A percentile compares a stretch with the other conserved stretches of the same genome.
These are phyloP conservation scores for Auricularia cornea DNA, from an alignment of 768 basidiomycete species.

Conservation along the genomic window DNA sequence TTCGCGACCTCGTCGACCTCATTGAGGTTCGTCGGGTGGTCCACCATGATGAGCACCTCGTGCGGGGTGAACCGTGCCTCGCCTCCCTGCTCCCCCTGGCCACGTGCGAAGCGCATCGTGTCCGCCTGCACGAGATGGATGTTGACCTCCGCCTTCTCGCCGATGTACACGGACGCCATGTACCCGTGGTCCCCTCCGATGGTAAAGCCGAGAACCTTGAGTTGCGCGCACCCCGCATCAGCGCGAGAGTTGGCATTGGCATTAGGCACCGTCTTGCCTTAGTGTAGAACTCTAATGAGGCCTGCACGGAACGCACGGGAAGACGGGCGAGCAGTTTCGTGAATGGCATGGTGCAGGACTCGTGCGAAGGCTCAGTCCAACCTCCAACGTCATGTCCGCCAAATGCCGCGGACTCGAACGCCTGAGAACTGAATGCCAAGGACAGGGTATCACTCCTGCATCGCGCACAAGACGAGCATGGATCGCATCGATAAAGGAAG, in stretches of 20 bases:
- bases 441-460: too few relatives aligned
- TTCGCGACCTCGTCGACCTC: not conserved
- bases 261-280: not conserved
- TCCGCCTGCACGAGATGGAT: not conserved
- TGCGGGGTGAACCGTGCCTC: not conserved
- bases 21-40: not conserved
- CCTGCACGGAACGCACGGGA: not conserved
- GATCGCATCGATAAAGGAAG: too few relatives aligned
- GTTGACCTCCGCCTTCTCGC: not conserved
- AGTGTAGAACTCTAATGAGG: not conserved
- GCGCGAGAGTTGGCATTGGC: not conserved
- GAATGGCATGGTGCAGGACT: not conserved
- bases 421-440: too few relatives aligned
- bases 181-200: not conserved
- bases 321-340: not conserved
- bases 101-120: not conserved
- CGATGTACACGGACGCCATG: not conserved
- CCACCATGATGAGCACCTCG: not conserved
- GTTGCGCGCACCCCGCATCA: not conserved
- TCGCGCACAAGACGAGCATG: too few relatives aligned
- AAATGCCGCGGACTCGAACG: too few relatives aligned
- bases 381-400: too few relatives aligned
- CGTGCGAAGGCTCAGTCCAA: not conserved
- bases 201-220: not conserved
- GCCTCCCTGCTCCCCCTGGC: not conserved